Conservation (phyloP, 768 basidiomycete genomes). For the Suillus discolor region DNA sequence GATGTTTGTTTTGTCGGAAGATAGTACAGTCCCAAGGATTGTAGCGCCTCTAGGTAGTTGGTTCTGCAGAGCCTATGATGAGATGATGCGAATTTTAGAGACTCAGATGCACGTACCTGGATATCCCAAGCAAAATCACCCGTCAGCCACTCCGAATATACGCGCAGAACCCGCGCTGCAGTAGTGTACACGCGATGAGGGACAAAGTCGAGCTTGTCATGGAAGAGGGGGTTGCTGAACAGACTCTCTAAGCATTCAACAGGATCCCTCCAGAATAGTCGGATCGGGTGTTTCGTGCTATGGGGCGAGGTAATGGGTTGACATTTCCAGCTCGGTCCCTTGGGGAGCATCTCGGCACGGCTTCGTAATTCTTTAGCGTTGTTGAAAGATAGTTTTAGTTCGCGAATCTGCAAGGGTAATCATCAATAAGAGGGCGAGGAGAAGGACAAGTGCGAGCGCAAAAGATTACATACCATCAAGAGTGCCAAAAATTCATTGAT, state of each 20-base stretch:
- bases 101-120: conserved; percentile 21
- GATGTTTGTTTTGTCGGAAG: conserved; percentile 35
- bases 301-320: conserved; percentile 7
- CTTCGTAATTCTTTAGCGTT: conserved; percentile 27
- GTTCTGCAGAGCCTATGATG: conserved; percentile 16
- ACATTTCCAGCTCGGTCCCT: conserved; percentile 24
- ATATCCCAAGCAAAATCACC: conserved; percentile 26
- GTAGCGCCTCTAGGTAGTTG: conserved; percentile 14
- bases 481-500: conserved; percentile 32
- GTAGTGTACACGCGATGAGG: conserved; percentile 13
- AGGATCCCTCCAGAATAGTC: conserved; percentile 28
- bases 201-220: conserved; percentile 20
- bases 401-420: background rate
- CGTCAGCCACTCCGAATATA: conserved; percentile 26
- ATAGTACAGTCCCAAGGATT: conserved; percentile 31
- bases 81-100: background rate
- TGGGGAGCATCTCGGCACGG: conserved; percentile 22
- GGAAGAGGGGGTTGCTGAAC: conserved; percentile 23
- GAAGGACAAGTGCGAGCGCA: background rate
- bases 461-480: conserved; percentile 22
- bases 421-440: too few species aligned
- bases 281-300: conserved; percentile 25
- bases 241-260: conserved; percentile 26
- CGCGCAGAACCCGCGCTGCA: conserved; percentile 10
- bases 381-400: conserved; percentile 21